Base-by-base conservation (phyloP, 129 eudicot species). In the Flaveria bidentis region DNA sequence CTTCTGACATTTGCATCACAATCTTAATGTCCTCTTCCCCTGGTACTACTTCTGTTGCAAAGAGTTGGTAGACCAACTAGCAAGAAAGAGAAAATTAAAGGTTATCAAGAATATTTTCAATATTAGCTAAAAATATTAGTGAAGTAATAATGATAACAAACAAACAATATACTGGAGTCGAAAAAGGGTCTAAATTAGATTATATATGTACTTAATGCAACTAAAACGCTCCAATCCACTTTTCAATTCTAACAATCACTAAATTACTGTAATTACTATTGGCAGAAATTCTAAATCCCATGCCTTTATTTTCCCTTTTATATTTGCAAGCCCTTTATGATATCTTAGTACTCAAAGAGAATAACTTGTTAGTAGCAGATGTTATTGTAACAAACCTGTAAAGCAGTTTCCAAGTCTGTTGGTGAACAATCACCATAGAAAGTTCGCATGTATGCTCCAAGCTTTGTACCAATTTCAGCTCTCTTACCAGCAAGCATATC, bases 401-500 rank as follows among this genome's bases (percentile, higher is more conserved):
- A 82, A 51, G 95, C 98, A 58, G 95, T 93, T 87, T 93, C 98
- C 78, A 93, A 75, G 86, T 93, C 98, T 33, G 98, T 80, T 75
- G 98, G 98, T 13, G 98, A 93, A 80, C 98, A 93, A 78, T 93
- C 98, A 61, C 95, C 96, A 45, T 86, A 90, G 83, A 93, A 93
- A 52, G 92, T 90, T 85, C 98, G 85, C 95, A 88, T 88, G 72
- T 93, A 93, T 73, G 98, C 90, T 78, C 98, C 98, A 85, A 93
- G 88, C 61, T 90, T 90, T 71, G 98, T 90, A 56, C 90, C 90
- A 47, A 93, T 90, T 87, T 90, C 96, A 67, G 96, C 96, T 80
- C 98, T 90, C 81, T 88, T 93, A 60, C 98, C 98, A 85, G 98
- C 98, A 82, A 93, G 96, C 98, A 93, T 93, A 83, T 93, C 98